phyloP scores from a whole-genome alignment of 2,329 filamentous ascomycete genomes.

The Sordariomycetes sp. region DNA sequence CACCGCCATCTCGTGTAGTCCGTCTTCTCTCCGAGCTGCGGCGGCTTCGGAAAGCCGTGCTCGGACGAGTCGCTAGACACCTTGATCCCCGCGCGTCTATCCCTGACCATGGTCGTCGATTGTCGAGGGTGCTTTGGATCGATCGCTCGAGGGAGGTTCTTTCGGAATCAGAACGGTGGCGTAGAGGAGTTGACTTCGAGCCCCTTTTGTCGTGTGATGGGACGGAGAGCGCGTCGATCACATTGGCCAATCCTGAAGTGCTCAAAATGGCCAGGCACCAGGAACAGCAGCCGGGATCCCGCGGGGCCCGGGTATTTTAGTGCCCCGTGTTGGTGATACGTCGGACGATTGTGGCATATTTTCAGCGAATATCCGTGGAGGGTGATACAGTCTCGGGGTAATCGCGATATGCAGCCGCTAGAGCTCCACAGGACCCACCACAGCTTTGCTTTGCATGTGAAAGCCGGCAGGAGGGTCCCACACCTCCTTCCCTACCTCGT shows the following conservation, averaged over 20 bases:
- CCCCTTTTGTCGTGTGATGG: neutral
- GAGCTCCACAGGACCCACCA: neutral
- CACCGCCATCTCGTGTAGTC: slow-evolving; percentile 75
- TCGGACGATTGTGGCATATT: neutral
- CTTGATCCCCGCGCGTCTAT: slow-evolving; percentile 18
- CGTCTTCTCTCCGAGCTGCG: slow-evolving; percentile 44
- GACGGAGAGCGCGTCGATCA: neutral
- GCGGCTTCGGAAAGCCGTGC: slow-evolving; percentile 27
- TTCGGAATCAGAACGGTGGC: neutral
- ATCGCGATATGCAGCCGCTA: neutral
- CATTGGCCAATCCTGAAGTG: neutral
- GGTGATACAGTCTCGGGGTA: neutral
- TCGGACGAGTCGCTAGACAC: slow-evolving; percentile 22
- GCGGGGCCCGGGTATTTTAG: neutral
- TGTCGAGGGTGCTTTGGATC: neutral
- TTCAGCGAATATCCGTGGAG: neutral
- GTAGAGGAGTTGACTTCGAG: neutral
- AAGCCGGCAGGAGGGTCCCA: neutral
- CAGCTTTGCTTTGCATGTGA: neutral
- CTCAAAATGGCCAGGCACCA: neutral
- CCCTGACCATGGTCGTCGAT: neutral
- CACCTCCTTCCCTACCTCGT: no score
- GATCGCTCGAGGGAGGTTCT: neutral
- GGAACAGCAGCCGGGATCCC: neutral
- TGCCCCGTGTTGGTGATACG: neutral